Conservation (phyloP, 2,329 filamentous ascomycete genomes). For the Volutella citrinella region DNA sequence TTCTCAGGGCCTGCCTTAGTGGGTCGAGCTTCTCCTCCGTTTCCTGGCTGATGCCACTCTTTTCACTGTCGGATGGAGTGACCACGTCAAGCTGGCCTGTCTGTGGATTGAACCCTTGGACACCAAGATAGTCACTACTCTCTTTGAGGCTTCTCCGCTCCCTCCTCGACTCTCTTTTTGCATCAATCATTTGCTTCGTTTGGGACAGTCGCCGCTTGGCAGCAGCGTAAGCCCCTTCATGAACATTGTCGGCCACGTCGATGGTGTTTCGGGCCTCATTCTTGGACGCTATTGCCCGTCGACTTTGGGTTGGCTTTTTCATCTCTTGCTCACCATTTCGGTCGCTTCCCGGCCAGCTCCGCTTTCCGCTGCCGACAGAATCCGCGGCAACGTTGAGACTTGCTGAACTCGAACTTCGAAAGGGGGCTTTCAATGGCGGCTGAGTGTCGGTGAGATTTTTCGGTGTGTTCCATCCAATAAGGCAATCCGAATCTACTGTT, state of each 20-base stretch:
- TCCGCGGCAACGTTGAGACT: no score
- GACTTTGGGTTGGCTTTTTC: no score
- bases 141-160: constrained; percentile 46
- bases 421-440: no score
- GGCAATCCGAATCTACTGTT: constrained; percentile 26
- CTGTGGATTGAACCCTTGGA: constrained; percentile 56
- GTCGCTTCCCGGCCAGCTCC: no score
- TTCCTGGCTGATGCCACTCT: constrained; percentile 31
- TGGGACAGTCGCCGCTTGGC: constrained; percentile 1
- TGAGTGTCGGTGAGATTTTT: constrained; percentile 19
- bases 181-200: constrained; percentile 21
- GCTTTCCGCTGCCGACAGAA: no score
- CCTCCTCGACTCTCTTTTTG: constrained; percentile 29
- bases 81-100: constrained; percentile 52
- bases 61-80: constrained; percentile 47
- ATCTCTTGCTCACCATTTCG: no score
- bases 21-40: constrained; percentile 30
- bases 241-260: no score
- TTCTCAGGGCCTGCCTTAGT: constrained; percentile 31
- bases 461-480: constrained; percentile 36
- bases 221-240: constrained; percentile 4
- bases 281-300: no score
- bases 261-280: no score
- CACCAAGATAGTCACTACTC: constrained; percentile 57
- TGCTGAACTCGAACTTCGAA: no score